Percentiles rank a stretch among this genome's conserved stretches.
Evolutionary conservation across 1,139 yeast species (phyloP).

Genomic region (Debaryomyces sp.): DNA sequence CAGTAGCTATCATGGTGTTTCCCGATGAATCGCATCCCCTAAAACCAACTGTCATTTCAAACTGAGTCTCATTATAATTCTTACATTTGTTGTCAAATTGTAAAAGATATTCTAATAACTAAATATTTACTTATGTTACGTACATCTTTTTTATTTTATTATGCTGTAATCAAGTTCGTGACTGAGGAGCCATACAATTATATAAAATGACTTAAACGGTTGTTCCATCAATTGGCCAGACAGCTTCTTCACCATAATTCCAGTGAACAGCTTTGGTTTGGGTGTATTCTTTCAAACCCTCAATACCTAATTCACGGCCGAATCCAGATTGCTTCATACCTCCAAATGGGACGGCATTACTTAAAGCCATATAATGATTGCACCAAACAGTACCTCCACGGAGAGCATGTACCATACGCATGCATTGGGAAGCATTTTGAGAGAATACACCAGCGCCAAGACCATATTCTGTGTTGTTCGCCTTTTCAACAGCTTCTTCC

Average conservation of each 20-base stretch:
- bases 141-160: no score
- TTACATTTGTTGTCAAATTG: no score
- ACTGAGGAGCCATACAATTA: neutral
- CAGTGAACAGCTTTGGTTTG: slow-evolving; percentile 27
- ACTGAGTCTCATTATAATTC: no score
- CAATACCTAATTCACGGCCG: slow-evolving; percentile 31
- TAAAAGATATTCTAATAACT: no score
- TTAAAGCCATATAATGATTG: slow-evolving; percentile 29
- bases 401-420: slow-evolving; percentile 46
- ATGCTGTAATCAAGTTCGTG: no score
- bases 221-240: slow-evolving; percentile 19
- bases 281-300: slow-evolving; percentile 26
- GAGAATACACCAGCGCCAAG: slow-evolving; percentile 67
- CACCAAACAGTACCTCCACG: slow-evolving; percentile 33
- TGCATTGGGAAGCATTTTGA: slow-evolving; percentile 55
- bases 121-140: no score
- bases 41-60: no score
- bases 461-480: slow-evolving; percentile 70
- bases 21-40: no score
- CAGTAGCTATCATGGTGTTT: no score
- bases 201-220: neutral
- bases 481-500: slow-evolving; percentile 62
- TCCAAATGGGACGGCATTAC: slow-evolving; percentile 30
- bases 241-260: slow-evolving; percentile 20
- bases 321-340: slow-evolving; percentile 31